Evolutionary conservation across 805 yeast species (phyloP), one percentile per base, ranked within the genome.

Genomic region (Yamadazyma sp.): DNA sequence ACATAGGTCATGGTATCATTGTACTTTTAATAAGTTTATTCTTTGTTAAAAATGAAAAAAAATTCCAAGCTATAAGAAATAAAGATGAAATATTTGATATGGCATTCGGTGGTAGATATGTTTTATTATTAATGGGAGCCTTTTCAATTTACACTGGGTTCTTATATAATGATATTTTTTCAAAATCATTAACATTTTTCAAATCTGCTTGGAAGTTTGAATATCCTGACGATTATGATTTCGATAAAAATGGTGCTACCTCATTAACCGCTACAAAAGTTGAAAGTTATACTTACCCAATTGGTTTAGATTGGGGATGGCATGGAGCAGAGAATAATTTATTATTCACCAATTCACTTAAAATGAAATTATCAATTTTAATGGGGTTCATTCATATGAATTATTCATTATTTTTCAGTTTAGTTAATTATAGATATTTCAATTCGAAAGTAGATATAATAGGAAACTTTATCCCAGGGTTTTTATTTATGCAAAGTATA

Each of bases 351-450:
- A 82, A 82, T 53, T 82, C 88, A 0, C 81, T 79, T 58, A 82
- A 82, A 56, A 82, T 82, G 89, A 82, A 82, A 48, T 59, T 82
- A 39, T 82, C 88, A 1, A 78, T 82, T 41, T 62, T 82, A 38
- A 79, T 82, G 84, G 89, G 89, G 17, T 82, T 76, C 52, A 62
- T 73, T 30, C 89, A 82, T 55, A 82, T 82, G 89, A 67, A 79
- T 15, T 82, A 82, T 53, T 80, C 87, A 0, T 77, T 74, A 50
- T 59, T 74, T 60, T 80, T 79, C 51, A 77, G 86, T n/a, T 62
- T 80, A 42, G 85, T 76, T 18, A 82, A 82, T 48, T 76, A 73
- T 43, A 46, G 72, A 22, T 69, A 69, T 47, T 80, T 80, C 64
- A 63, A 73, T 27, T 76, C 82, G 9, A 60, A 59, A 48, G 75